A percentile compares a stretch with the other conserved stretches of the same genome.
Evolutionary conservation across 2,329 filamentous ascomycete genomes (phyloP).

Genomic region (Chrysosporium keratinophilum): DNA sequence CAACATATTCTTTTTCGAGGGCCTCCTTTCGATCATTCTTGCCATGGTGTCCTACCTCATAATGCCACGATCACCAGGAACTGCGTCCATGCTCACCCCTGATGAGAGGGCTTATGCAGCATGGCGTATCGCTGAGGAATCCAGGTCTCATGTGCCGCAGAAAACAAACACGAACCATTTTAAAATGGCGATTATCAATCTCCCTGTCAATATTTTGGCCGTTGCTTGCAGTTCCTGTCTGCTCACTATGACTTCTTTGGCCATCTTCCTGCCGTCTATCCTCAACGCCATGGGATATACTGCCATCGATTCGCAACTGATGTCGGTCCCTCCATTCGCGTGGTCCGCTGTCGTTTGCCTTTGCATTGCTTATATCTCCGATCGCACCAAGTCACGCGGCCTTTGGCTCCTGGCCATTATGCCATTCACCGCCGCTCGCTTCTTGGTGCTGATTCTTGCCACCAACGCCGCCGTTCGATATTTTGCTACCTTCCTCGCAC

Average conservation of each 20-base stretch:
- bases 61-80: conserved; percentile 1
- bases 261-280: conserved; percentile 13
- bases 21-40: conserved; percentile 8
- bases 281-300: conserved; percentile 11
- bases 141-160: conserved; percentile 1
- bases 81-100: conserved; percentile 2
- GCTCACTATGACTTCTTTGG: conserved; percentile 6
- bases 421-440: conserved; percentile 9
- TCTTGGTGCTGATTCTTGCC: conserved; percentile 29
- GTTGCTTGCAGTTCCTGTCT: conserved; percentile 23
- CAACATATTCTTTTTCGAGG: conserved; percentile 12
- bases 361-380: conserved; percentile 7
- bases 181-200: conserved; percentile 21
- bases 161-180: conserved; percentile 21
- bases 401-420: conserved; percentile 8
- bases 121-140: conserved; percentile 9
- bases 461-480: conserved; percentile 24
- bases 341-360: conserved; percentile 10
- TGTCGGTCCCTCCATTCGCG: conserved; percentile 11
- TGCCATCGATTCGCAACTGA: conserved; percentile 2
- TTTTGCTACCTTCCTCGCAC: conserved; percentile 32
- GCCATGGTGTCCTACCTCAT: conserved; percentile 2
- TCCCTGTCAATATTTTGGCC: conserved; percentile 38
- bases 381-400: conserved; percentile 9
- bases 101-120: conserved; percentile 5